These are phyloP conservation scores for Gnetum montanum DNA, from an alignment of 75 land plant genomes.

Conservation along the genomic window DNA sequence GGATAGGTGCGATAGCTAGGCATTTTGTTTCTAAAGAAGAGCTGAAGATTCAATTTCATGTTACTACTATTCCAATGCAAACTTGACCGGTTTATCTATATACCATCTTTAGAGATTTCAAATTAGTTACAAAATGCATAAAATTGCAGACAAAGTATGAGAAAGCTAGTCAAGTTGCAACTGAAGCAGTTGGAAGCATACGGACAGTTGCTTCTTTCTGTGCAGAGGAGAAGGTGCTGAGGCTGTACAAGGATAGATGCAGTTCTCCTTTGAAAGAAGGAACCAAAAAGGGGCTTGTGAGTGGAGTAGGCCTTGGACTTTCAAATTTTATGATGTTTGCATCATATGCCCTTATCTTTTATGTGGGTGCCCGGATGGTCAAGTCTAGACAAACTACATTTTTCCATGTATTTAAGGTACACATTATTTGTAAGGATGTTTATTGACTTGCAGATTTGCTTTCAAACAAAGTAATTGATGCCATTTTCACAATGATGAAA, in stretches of 20 bases:
- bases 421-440: constrained; percentile 14
- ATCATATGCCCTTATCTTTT: constrained; percentile 36
- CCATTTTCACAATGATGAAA: too few species aligned
- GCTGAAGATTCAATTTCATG: too few species aligned
- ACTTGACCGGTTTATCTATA: neutral
- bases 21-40: too few species aligned
- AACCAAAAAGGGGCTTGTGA: constrained; percentile 32
- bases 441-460: constrained; percentile 15
- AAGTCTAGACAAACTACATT: constrained; percentile 18
- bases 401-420: constrained; percentile 32
- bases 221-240: constrained; percentile 45
- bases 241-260: constrained; percentile 32
- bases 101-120: too few species aligned
- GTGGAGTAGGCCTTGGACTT: constrained; percentile 35
- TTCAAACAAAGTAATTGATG: too few species aligned
- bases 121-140: too few species aligned
- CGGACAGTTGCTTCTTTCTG: constrained; percentile 51
- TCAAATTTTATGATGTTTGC: constrained; percentile 36
- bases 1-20: neutral
- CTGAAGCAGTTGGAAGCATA: constrained; percentile 47
- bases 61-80: neutral
- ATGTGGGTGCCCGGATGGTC: constrained; percentile 35
- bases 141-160: constrained; percentile 33
- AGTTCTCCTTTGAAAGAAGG: constrained; percentile 27
- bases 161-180: constrained; percentile 58